phyloP scores from a whole-genome alignment of 768 basidiomycete genomes.

The Lactifluus hygrophoroides region DNA sequence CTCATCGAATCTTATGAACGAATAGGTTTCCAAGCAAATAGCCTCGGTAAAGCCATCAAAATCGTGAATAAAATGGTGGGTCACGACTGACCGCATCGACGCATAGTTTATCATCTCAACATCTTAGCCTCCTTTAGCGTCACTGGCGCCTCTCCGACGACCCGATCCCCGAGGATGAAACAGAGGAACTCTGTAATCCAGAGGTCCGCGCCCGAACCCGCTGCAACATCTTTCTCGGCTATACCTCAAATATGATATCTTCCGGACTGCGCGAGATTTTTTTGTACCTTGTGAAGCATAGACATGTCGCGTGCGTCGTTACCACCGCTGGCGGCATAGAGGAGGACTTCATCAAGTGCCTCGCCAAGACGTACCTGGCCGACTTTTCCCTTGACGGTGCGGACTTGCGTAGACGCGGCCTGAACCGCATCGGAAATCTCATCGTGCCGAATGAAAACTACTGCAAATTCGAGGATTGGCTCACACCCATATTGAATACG shows the following conservation, averaged over 20 bases:
- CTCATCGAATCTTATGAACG: conserved; percentile 75
- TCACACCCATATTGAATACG: conserved; percentile 83
- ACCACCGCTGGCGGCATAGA: conserved; percentile 98
- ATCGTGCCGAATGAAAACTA: conserved; percentile 98
- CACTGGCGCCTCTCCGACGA: conserved; percentile 88
- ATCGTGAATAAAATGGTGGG: conserved; percentile 91
- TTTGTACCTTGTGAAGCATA: conserved; percentile 86
- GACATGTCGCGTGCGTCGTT: conserved; percentile 80
- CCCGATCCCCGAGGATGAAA: conserved; percentile 58
- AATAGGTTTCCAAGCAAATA: conserved; percentile 97
- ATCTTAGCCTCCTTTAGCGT: conserved; percentile 42
- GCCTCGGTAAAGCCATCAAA: conserved; percentile 77
- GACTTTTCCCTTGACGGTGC: conserved; percentile 92
- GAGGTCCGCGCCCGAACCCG: conserved; percentile 59
- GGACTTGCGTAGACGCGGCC: conserved; percentile 74
- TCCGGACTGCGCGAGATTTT: conserved; percentile 94
- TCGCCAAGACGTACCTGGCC: conserved; percentile 92
- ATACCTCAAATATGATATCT: conserved; percentile 97
- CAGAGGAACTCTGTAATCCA: conserved; percentile 52
- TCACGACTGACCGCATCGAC: background rate
- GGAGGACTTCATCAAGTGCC: conserved; percentile 98
- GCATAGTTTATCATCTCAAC: background rate
- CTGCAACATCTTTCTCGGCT: conserved; percentile 90
- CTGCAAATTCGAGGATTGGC: conserved; percentile 99
- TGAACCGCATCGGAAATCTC: conserved; percentile 96